phyloP scores from a whole-genome alignment of 73 alveolate species.

The Paramecium sexaurelia region DNA sequence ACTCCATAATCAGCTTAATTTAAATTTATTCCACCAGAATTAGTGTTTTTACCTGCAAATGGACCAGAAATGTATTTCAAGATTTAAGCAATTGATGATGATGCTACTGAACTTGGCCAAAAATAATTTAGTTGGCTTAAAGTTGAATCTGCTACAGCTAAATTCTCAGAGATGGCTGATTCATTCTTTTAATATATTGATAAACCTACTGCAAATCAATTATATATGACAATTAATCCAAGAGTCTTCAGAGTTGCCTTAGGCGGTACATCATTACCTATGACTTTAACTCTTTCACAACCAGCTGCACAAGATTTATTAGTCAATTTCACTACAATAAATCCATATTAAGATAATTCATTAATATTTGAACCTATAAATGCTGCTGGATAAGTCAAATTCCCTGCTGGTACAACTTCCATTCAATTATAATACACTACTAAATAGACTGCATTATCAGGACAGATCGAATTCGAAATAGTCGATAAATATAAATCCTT shows the following conservation, averaged over 20 bases:
- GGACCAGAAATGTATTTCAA: slow-evolving; percentile 56
- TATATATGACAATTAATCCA: slow-evolving; percentile 36
- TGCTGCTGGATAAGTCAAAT: slow-evolving; percentile 25
- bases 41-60: slow-evolving; percentile 48
- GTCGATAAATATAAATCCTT: slow-evolving; percentile 20
- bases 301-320: slow-evolving; percentile 56
- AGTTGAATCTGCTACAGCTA: slow-evolving; percentile 55
- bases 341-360: slow-evolving; percentile 44
- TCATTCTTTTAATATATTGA: slow-evolving; percentile 44
- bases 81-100: slow-evolving; percentile 54
- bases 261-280: slow-evolving; percentile 62
- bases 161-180: slow-evolving; percentile 64
- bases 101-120: slow-evolving; percentile 22
- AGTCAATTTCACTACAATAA: slow-evolving; percentile 31
- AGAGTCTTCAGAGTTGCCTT: slow-evolving; percentile 61
- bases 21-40: slow-evolving; percentile 54
- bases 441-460: slow-evolving; percentile 52
- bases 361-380: slow-evolving; percentile 11
- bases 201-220: slow-evolving; percentile 59
- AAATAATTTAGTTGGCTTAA: slow-evolving; percentile 53
- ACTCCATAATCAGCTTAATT: slow-evolving; percentile 41
- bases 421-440: slow-evolving; percentile 42
- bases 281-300: slow-evolving; percentile 13
- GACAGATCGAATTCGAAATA: slow-evolving; percentile 5
- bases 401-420: slow-evolving; percentile 55